Base-by-base conservation (phyloP, 106 monocot species). In the Xerophyta viscosa region DNA sequence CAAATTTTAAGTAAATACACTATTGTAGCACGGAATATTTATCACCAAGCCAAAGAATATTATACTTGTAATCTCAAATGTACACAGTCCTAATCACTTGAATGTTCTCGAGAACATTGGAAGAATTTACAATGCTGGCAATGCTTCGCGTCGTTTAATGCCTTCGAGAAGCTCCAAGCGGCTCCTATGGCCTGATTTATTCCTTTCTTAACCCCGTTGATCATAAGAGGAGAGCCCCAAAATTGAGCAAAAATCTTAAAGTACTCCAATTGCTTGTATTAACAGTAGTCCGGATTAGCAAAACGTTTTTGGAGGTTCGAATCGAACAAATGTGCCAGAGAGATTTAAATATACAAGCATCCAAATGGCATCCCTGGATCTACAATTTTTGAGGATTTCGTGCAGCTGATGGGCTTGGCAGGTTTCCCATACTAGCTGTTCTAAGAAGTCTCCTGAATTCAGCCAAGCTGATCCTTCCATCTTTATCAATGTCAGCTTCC, bases 401-500 rank as follows among this genome's bases (percentile, higher is more conserved):
- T 15, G 42, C 42, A 25, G 73, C 83, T 33, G 73, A 66, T 28
- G 73, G 73, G 46, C 74, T 78, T 6, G 61, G 63, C n/a, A 73
- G 29, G 49, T 63, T 72, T 50, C 67, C 61, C 65, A 77, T 73
- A 78, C 88, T 94, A 46, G 81, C 94, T 24, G 80, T 88, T 78
- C 78, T 78, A 12, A 94, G 60, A 27, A 94, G 81, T 49, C 69
- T 75, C 10, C 88, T 77, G 61, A 94, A 94, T 71, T 94, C 94
- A 20, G 60, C 50, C 48, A 94, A 66, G 59, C 94, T 94, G 75
- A 94, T 88, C 74, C 75, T 94, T 4, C 94, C 94, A 66, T 94
- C 94, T 30, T 76, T 88, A 66, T 94, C 84, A 21, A 85, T 69
- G 64, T 94, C 94, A 24, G 84, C 94, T 51, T 94, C 94, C 46